phyloP scores from a whole-genome alignment of 2,329 filamentous ascomycete species.

The Fusarium sp. region DNA sequence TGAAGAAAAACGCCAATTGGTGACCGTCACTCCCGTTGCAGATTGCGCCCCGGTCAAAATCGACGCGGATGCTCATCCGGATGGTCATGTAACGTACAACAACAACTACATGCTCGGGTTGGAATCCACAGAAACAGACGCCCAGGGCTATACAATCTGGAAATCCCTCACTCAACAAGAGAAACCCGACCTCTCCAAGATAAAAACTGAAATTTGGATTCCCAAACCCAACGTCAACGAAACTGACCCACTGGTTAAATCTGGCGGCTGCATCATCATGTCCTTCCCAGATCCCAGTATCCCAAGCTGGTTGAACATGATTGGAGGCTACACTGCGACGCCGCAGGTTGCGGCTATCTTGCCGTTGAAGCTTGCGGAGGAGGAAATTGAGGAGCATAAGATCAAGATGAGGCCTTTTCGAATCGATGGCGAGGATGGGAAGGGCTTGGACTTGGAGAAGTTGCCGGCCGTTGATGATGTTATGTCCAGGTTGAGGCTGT shows the following conservation, averaged over 20 bases:
- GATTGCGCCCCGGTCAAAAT: background rate
- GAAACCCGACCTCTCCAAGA: background rate
- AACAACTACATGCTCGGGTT: background rate
- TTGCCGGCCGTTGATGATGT: conserved; percentile 1
- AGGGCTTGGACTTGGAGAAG: background rate
- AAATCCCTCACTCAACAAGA: background rate
- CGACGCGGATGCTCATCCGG: accelerated
- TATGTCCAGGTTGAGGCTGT: background rate
- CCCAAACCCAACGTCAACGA: background rate
- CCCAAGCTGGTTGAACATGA: background rate
- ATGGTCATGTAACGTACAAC: accelerated
- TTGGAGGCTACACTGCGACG: background rate
- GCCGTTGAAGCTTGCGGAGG: background rate
- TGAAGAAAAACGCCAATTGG: accelerated
- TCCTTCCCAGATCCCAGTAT: background rate
- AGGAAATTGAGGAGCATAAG: background rate
- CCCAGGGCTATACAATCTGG: background rate
- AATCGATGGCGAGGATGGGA: background rate
- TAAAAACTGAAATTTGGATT: conserved; percentile 14
- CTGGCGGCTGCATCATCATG: conserved; percentile 10
- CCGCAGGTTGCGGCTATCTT: conserved; percentile 13
- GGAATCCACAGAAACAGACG: background rate
- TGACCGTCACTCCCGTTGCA: background rate
- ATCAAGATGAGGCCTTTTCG: background rate
- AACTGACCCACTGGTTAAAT: background rate